phyloP scores from a whole-genome alignment of 2,329 filamentous ascomycete species.

The Pseudocercospora fijiensis region DNA sequence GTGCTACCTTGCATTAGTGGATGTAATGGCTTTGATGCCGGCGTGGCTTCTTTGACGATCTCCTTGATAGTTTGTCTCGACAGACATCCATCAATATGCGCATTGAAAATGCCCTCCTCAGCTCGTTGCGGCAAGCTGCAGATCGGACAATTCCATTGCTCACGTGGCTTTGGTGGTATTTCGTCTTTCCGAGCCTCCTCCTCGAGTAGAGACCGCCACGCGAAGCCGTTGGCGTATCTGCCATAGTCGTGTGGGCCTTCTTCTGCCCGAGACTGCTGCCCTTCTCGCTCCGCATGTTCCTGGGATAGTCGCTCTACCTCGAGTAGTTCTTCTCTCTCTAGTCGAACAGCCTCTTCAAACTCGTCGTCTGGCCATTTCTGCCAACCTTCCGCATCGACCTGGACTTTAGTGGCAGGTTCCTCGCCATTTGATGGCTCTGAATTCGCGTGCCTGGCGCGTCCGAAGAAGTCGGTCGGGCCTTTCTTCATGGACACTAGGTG shows the following conservation, averaged over 20 bases:
- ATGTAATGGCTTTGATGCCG: conserved; percentile 11
- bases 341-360: conserved; percentile 61
- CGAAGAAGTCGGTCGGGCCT: conserved; percentile 77
- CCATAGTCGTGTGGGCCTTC: conserved; percentile 29
- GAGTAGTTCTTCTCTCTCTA: conserved; percentile 60
- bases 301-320: conserved; percentile 64
- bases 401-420: conserved; percentile 37
- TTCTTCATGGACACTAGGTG: conserved; percentile 85
- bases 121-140: conserved; percentile 74
- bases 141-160: conserved; percentile 79
- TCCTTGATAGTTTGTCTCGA: conserved; percentile 84
- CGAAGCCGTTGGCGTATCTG: conserved; percentile 38
- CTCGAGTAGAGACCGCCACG: conserved; percentile 37
- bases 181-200: conserved; percentile 29
- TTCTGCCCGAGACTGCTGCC: conserved; percentile 21
- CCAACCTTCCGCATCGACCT: conserved; percentile 56
- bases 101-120: conserved; percentile 77
- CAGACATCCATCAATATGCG: conserved; percentile 88
- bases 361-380: conserved; percentile 69
- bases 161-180: conserved; percentile 30
- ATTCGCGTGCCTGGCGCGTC: conserved; percentile 41
- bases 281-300: conserved; percentile 45
- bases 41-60: conserved; percentile 59
- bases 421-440: conserved; percentile 31
- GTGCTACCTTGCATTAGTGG: conserved; percentile 20